Evolutionary conservation across 192 early-diverging fungal species (phyloP).

Genomic region (Umbelopsis vinacea): DNA sequence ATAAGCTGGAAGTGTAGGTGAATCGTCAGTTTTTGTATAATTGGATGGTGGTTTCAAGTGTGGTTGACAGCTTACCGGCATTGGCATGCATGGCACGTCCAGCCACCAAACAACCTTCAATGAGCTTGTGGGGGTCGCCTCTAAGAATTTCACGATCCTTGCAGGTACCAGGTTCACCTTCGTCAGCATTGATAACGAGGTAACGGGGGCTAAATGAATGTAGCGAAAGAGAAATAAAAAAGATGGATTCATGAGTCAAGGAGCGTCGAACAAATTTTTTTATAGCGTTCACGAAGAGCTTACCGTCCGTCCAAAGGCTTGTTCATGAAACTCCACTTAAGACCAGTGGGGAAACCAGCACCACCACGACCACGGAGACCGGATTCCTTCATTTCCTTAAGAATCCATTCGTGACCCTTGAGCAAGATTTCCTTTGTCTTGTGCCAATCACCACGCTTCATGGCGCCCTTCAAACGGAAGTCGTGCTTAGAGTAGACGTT

Average conservation of each 20-base stretch:
- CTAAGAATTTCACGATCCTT: slow-evolving; percentile 85
- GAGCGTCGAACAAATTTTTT: no score
- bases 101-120: slow-evolving; percentile 96
- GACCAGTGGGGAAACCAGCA: slow-evolving; percentile 96
- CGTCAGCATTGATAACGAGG: slow-evolving; percentile 97
- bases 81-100: slow-evolving; percentile 97
- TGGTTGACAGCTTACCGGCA: slow-evolving; percentile 55
- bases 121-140: slow-evolving; percentile 87
- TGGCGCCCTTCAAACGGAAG: slow-evolving; percentile 83
- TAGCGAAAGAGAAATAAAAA: slow-evolving; percentile 8
- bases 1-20: slow-evolving; percentile 68
- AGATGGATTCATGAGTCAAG: not conserved
- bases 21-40: not conserved
- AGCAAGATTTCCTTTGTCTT: slow-evolving; percentile 97
- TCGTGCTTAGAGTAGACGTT: slow-evolving; percentile 96
- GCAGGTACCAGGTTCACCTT: slow-evolving; percentile 99
- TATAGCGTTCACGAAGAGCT: not conserved
- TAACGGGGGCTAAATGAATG: slow-evolving; percentile 76
- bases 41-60: not conserved
- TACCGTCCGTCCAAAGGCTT: slow-evolving; percentile 83
- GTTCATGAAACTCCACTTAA: slow-evolving; percentile 99
- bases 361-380: slow-evolving; percentile 95
- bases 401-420: slow-evolving; percentile 97
- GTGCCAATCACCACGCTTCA: slow-evolving; percentile 98
- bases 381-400: slow-evolving; percentile 96